A percentile compares a stretch with the other conserved stretches of the same genome.
These are phyloP conservation scores for Paramecium pentaurelia DNA, from an alignment of 73 alveolate genomes.

Conservation along the genomic window DNA sequence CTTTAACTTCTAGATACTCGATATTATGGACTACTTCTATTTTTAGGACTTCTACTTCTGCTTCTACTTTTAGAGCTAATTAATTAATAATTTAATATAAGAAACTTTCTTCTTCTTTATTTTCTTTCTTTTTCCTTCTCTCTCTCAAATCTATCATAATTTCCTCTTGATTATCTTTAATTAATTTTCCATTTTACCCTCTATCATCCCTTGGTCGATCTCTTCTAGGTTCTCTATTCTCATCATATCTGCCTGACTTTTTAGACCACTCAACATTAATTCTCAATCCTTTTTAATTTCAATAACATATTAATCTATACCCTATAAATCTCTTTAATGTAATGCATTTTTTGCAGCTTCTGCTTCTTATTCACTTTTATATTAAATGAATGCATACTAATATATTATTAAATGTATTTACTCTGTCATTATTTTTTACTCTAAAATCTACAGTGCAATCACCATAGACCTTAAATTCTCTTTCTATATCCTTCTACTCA, in stretches of 20 bases:
- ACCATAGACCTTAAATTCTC: constrained; percentile 49
- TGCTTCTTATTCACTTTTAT: constrained; percentile 38
- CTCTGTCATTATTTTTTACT: constrained; percentile 55
- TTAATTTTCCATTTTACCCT: background rate
- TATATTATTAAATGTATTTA: background rate
- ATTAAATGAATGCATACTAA: constrained; percentile 45
- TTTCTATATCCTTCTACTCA: constrained; percentile 55
- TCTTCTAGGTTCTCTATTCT: constrained; percentile 30
- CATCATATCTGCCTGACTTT: constrained; percentile 40
- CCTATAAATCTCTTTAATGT: constrained; percentile 37
- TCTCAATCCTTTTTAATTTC: background rate
- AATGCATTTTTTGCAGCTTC: constrained; percentile 41
- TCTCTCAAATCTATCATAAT: constrained; percentile 13
- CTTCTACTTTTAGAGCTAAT: constrained; percentile 15
- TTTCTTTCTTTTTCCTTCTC: background rate
- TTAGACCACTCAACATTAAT: constrained; percentile 47
- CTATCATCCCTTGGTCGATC: constrained; percentile 7
- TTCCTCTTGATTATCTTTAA: constrained; percentile 3
- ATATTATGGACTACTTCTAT: constrained; percentile 20
- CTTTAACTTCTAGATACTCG: constrained; percentile 6
- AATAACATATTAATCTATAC: background rate
- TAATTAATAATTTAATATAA: background rate
- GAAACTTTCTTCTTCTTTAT: background rate
- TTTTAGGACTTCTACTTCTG: constrained; percentile 36
- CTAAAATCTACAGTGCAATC: constrained; percentile 63